Evolutionary conservation across 129 eudicot genomes (phyloP).

Genomic region (Heracleum sosnowskyi): DNA sequence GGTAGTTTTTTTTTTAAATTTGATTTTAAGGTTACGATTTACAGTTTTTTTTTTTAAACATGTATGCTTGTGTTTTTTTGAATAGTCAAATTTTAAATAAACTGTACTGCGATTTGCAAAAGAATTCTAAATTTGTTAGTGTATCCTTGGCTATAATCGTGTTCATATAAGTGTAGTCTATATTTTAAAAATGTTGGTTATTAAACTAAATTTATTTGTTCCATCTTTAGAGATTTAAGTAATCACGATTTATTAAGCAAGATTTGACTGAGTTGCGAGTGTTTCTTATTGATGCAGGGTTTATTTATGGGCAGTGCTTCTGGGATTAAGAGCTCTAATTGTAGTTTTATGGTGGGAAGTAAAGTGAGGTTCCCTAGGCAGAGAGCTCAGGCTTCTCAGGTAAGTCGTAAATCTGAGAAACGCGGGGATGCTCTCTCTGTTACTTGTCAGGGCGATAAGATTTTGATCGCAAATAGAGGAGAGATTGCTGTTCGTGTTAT

Average conservation of each 20-base stretch:
- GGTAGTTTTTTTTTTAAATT: no score
- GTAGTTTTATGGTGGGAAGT: constrained; percentile 56
- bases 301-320: constrained; percentile 45
- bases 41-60: not conserved
- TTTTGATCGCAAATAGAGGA: constrained; percentile 96
- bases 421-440: constrained; percentile 60
- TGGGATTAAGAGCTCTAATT: constrained; percentile 62
- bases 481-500: constrained; percentile 97
- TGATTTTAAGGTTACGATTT: not conserved
- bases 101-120: not conserved
- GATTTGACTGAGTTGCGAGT: not conserved
- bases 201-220: not conserved
- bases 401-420: constrained; percentile 35
- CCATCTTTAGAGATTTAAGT: not conserved
- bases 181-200: not conserved
- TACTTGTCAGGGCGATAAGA: constrained; percentile 58
- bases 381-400: constrained; percentile 39
- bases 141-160: not conserved
- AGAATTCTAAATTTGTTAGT: not conserved
- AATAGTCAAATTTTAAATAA: no score
- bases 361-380: constrained; percentile 54
- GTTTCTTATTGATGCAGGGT: constrained; percentile 30
- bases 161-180: not conserved
- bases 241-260: not conserved
- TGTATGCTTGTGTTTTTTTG: not conserved